Base-by-base conservation (phyloP, 805 yeast genomes). In the Wickerhamiella slavikovae region DNA sequence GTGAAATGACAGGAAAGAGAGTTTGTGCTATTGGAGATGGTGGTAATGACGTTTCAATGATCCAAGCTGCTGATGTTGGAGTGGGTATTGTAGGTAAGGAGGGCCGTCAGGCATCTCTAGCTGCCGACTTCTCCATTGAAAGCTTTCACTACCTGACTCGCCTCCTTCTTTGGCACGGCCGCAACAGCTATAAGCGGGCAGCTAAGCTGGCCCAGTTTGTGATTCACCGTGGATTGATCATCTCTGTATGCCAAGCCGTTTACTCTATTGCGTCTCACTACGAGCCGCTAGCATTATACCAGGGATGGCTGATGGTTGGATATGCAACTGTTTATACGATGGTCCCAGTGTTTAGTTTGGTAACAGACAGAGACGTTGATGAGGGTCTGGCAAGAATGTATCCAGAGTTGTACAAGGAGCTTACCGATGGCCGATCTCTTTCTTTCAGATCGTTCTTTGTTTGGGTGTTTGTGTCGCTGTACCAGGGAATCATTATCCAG, bases 11-110 rank as follows among this genome's bases (percentile, higher is more conserved):
- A 0, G 78, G 79, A 4, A 79, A 78, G 45, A 59, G 98, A 29
- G 95, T 85, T 2, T 85, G 96, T 40, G 89, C 96, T 46, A 91
- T 89, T 40, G 99, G 99, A 33, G 99, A 89, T 52, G 99, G 99
- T 44, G 99, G 99, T 43, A 89, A 89, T 45, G 99, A 89, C 53
- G 99, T 89, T 20, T 77, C 92, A 42, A 89, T 89, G 99, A 89
- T 89, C 40, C 98, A 89, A 54, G 75, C 91, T 40, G 98, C 99
- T 1, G 94, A 91, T 56, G 94, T 89, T 7, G 99, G 99, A 35
- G 93, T 89, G 17, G 99, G 99, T 33, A 89, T 89, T 40, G 98
- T 89, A 14, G 99, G 99, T 22, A 89, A 89, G 51, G 99, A 89
- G 50, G 99, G 99, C 21, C 75, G 74, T 38, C 99, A 89, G 51